Evolutionary conservation across 306 rosid genomes (phyloP).

Genomic region (Cucumis sativus): DNA sequence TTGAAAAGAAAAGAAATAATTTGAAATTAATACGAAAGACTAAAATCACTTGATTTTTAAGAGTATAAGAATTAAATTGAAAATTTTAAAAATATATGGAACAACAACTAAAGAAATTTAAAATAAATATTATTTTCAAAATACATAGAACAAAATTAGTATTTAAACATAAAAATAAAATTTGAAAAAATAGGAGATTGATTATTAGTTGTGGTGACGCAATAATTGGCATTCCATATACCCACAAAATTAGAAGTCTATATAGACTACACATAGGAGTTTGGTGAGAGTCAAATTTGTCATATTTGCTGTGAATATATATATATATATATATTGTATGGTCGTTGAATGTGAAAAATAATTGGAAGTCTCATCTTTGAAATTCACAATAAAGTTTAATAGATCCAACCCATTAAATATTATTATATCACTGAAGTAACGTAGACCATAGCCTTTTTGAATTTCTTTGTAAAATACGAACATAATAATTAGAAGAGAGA

Average conservation of each 20-base stretch:
- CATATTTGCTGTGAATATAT: too few species aligned
- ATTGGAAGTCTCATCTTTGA: neutral
- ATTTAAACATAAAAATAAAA: neutral
- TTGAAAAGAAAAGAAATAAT: too few species aligned
- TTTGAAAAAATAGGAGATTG: neutral
- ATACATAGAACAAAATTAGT: too few species aligned
- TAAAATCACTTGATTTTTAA: too few species aligned
- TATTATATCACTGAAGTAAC: neutral
- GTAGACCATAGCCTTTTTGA: neutral
- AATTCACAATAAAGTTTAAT: neutral
- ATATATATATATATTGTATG: neutral
- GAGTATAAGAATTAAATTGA: too few species aligned
- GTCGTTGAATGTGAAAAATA: neutral
- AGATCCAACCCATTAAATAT: neutral
- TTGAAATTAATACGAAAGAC: too few species aligned
- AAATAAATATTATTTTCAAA: too few species aligned
- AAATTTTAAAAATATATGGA: too few species aligned
- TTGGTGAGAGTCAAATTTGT: neutral
- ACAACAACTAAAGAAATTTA: too few species aligned
- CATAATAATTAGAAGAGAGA: neutral
- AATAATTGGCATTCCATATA: too few species aligned
- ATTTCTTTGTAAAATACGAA: neutral
- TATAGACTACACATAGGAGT: neutral
- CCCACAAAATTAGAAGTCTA: too few species aligned
- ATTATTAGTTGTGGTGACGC: neutral